These are phyloP conservation scores for Verbena officinalis DNA, from an alignment of 257 asterid species.

Conservation along the genomic window DNA sequence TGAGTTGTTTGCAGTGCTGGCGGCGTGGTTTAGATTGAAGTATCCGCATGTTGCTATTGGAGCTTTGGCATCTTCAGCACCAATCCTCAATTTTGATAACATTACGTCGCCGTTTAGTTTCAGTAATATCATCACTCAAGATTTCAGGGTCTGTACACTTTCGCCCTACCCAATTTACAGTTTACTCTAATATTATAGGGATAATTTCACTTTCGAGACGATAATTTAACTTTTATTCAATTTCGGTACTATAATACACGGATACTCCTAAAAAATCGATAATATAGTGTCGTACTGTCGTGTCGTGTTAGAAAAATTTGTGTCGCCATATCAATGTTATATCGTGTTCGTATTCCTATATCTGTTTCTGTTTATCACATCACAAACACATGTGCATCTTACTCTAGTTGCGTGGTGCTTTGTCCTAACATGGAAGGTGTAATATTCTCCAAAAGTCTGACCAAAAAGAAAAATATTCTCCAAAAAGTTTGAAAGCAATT, in stretches of 20 bases:
- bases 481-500: not conserved
- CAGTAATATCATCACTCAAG: constrained; percentile 70
- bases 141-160: constrained; percentile 56
- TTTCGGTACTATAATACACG: no score
- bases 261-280: no score
- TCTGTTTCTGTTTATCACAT: no score
- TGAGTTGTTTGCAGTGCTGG: constrained; percentile 64
- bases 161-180: not conserved
- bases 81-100: constrained; percentile 83
- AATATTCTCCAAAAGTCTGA: not conserved
- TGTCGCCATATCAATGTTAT: no score
- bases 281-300: no score
- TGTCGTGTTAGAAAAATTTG: no score
- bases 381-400: constrained; percentile 30
- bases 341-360: no score
- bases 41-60: constrained; percentile 88
- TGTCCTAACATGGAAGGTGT: constrained; percentile 6
- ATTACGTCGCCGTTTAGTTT: constrained; percentile 79
- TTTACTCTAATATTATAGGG: no score
- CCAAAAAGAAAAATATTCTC: no score
- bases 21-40: constrained; percentile 96
- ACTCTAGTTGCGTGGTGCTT: not conserved
- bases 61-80: constrained; percentile 95
- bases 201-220: no score
- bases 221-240: no score